Evolutionary conservation across 305 asterid species (phyloP), one percentile per base, ranked within the genome.

Genomic region (Fraxinus greggii): DNA sequence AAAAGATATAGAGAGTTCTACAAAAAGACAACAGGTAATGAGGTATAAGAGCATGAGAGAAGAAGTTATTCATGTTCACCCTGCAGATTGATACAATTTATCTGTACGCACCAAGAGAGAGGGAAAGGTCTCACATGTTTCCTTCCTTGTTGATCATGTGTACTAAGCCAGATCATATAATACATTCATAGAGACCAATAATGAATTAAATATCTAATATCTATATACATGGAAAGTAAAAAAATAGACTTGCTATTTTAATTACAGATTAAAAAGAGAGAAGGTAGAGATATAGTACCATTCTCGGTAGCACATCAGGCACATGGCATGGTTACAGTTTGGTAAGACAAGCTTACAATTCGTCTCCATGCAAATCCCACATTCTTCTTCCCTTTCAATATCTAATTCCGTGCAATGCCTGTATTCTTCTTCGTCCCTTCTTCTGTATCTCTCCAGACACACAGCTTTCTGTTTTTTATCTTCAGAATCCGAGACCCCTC

Each of bases 321-420:
- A 96, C 91, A 96, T 82, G 85, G 93, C 92, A 35, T 96, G 99
- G 83, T 85, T 90, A 86, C 99, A 96, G 86, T 89, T 89, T n/a
- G 99, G 99, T 88, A 96, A 87, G 84, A 96, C 99, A 74, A 93
- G 90, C 90, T 96, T 96, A 82, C 91, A 88, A 73, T 92, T 91
- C 79, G 83, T 85, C 92, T 94, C 99, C 99, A 95, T 91, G 90
- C 99, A 95, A 83, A 95, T 94, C 78, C 97, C 98, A 84, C 99
- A 95, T 88, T 95, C 99, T 42, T 93, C 98, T 83, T 95, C 99
- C 89, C 98, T 89, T 86, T 95, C 99, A 76, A 84, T 87, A 80
- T 95, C 98, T 33, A 85, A 79, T 45, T 94, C 98, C 6, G 97
- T 86, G 84, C 83, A 87, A 2, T 77, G 89, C 78, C 82, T 78